Base-by-base conservation (phyloP, 306 rosid genomes). In the Trichosanthes truncata region DNA sequence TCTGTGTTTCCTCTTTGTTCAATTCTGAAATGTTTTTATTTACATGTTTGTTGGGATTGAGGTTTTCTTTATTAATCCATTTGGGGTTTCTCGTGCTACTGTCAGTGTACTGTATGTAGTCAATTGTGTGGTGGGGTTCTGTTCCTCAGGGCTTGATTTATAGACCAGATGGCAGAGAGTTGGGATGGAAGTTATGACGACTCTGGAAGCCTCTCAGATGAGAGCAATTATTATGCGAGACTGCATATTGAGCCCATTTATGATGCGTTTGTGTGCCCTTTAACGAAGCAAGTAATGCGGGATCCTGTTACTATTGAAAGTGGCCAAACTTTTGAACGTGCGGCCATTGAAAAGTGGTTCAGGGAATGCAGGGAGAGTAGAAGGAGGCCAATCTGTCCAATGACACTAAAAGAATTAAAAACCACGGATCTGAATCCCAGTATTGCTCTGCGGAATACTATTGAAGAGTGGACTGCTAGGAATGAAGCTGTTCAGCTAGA, bases 391-490 rank as follows among this genome's bases (percentile, higher is more conserved):
- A 84, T 89, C 49, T 96, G 99, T 69, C 99, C 99, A 6, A 83
- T 91, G 82, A 96, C 99, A 12, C 85, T 76, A 10, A 89, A 84
- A 43, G 97, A 96, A 80, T 79, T 96, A 21, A 88, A 43, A 84
- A 91, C 79, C 75, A 23, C 86, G 5, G 98, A 89, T 43, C 81
- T 96, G 86, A 96, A 96, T 85, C 94, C 99, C 57, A 96, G 99
- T 83, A 90, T 91, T 80, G 99, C 99, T 81, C 75, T 96, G 87
- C 90, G 98, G 17, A 91, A 96, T 93, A 96, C 99, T 83, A 93
- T 96, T 79, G 99, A 96, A 84, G 99, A 96, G 87, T 96, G 99
- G 99, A 96, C 86, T 85, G 86, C 97, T 8, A 96, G 99, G 88
- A 96, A 96, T 80, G 97, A 91, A 86, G 89, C 97, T 77, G 97